phyloP scores from a whole-genome alignment of 768 basidiomycete species.

The Lactarius vividus region DNA sequence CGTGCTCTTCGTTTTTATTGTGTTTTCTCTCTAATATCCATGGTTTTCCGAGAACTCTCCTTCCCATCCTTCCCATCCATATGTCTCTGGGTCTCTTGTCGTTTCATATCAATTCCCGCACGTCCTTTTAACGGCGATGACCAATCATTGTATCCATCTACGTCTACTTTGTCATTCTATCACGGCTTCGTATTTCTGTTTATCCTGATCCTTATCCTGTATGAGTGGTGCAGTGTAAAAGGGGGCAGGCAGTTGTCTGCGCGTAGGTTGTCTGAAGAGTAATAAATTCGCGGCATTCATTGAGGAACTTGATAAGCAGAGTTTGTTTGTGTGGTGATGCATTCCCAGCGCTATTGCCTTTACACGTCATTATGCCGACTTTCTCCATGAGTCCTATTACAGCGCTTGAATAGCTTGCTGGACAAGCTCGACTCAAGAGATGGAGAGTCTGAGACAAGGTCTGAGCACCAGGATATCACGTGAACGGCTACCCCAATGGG shows the following conservation, averaged over 20 bases:
- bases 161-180: conserved; percentile 13
- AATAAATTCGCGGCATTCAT: conserved; percentile 13
- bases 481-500: background rate
- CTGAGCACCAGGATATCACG: conserved; percentile 10
- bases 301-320: background rate
- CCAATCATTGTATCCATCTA: conserved; percentile 19
- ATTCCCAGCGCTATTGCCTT: background rate
- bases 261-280: conserved; percentile 6
- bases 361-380: background rate
- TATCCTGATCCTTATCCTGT: conserved; percentile 21
- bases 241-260: conserved; percentile 6
- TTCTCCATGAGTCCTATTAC: conserved; percentile 7
- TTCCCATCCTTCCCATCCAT: background rate
- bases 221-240: conserved; percentile 21
- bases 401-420: conserved; percentile 5
- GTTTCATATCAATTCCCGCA: conserved; percentile 14
- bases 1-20: background rate
- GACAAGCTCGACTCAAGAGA: background rate
- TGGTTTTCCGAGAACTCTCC: background rate
- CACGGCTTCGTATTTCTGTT: conserved; percentile 8
- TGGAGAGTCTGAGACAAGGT: background rate
- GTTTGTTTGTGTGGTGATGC: conserved; percentile 4
- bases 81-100: conserved; percentile 9
- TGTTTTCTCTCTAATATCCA: background rate
- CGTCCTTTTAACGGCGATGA: conserved; percentile 6